A percentile compares a stretch with the other conserved stretches of the same genome.
Conservation (phyloP, 306 rosid species). For the Castanopsis chinensis region DNA sequence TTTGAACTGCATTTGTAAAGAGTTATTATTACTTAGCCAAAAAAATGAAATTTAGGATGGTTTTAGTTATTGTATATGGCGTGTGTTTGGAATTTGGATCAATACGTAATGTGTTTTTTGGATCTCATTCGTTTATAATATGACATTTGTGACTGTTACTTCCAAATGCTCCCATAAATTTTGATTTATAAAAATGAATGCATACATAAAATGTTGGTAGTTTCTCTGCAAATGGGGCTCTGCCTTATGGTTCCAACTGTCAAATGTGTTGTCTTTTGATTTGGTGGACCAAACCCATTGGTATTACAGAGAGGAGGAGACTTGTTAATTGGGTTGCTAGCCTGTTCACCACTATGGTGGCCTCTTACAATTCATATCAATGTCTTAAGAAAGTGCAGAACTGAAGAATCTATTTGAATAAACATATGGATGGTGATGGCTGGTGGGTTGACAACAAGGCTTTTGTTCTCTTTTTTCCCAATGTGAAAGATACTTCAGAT, state of each 20-base stretch:
- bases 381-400: not conserved
- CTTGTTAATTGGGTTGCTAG: not conserved
- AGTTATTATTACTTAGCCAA: not conserved
- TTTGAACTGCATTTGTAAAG: not conserved
- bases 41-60: not conserved
- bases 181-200: not conserved
- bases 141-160: not conserved
- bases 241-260: not conserved
- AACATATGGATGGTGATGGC: not conserved
- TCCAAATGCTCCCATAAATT: not conserved
- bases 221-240: not conserved
- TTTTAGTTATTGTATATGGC: not conserved
- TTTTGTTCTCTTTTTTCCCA: not conserved
- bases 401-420: not conserved
- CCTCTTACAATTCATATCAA: not conserved
- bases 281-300: not conserved
- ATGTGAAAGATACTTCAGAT: not conserved
- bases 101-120: not conserved
- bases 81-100: not conserved
- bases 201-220: not conserved
- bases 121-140: not conserved
- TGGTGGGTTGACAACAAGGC: not conserved
- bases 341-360: not conserved
- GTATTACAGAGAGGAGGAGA: not conserved
- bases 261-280: not conserved